Evolutionary conservation across 352 stramenopile genomes (phyloP).

Genomic region (Phytophthora fragariae): DNA sequence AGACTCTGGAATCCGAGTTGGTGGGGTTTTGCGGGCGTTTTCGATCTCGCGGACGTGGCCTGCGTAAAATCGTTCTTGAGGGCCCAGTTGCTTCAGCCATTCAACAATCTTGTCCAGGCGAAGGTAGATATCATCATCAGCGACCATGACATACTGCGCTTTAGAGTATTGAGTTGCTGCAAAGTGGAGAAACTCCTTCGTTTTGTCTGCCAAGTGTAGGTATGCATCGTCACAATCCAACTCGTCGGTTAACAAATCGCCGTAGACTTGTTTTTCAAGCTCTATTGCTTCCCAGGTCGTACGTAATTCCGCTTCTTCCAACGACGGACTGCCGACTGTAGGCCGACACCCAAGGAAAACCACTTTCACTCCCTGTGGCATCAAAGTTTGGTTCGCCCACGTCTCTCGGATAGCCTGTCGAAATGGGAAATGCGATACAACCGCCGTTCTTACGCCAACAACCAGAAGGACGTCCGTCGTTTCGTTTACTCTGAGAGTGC

Average conservation of each 20-base stretch:
- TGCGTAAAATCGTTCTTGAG: slow-evolving; percentile 21
- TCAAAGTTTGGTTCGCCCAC: slow-evolving; percentile 27
- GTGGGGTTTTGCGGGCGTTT: slow-evolving; percentile 9
- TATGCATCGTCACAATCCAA: slow-evolving; percentile 47
- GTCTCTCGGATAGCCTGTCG: slow-evolving; percentile 46
- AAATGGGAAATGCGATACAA: slow-evolving; percentile 27
- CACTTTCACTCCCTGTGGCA: slow-evolving; percentile 15
- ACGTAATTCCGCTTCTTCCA: not conserved
- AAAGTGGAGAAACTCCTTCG: slow-evolving; percentile 42
- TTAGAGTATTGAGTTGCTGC: slow-evolving; percentile 39
- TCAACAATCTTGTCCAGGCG: slow-evolving; percentile 25
- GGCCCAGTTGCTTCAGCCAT: not conserved
- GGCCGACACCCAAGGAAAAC: slow-evolving; percentile 20
- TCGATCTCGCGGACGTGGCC: slow-evolving; percentile 8
- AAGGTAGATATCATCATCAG: slow-evolving; percentile 60
- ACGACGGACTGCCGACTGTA: not conserved
- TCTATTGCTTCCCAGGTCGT: slow-evolving; percentile 19
- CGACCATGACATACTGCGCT: slow-evolving; percentile 26
- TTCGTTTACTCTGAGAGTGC: not conserved
- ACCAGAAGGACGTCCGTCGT: slow-evolving; percentile 22
- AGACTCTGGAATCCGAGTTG: slow-evolving; percentile 21
- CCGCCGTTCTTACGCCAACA: slow-evolving; percentile 51
- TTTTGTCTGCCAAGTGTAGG: slow-evolving; percentile 36
- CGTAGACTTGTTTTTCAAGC: slow-evolving; percentile 36
- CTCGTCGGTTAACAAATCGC: slow-evolving; percentile 46